These are phyloP conservation scores for Withania somnifera DNA, from an alignment of 305 asterid species.

Conservation along the genomic window DNA sequence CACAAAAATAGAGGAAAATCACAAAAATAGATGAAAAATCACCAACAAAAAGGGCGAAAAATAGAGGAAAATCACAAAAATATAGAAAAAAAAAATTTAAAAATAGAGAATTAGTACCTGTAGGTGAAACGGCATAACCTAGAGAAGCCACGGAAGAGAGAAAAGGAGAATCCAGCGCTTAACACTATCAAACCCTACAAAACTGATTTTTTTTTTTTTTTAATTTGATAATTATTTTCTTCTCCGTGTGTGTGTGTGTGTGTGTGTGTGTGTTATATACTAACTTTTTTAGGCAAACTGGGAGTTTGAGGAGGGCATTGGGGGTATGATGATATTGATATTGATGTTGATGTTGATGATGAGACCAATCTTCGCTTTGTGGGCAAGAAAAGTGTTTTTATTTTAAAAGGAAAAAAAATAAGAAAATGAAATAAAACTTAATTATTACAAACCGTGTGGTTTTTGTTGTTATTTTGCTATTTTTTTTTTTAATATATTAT, in stretches of 20 bases:
- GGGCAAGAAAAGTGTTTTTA: not conserved
- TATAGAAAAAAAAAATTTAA: too few species aligned
- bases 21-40: too few species aligned
- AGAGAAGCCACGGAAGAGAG: slow-evolving; percentile 7
- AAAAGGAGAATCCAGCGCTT: slow-evolving; percentile 8
- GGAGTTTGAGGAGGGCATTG: not conserved
- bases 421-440: not conserved
- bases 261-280: too few species aligned
- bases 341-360: too few species aligned
- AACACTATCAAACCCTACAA: not conserved
- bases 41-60: too few species aligned
- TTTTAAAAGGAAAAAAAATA: not conserved
- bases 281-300: not conserved
- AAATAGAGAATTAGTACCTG: not conserved
- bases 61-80: too few species aligned
- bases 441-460: slow-evolving; percentile 3
- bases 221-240: not conserved
- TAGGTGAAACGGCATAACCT: slow-evolving; percentile 4
- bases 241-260: too few species aligned
- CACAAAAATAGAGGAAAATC: not conserved
- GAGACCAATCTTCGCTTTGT: slow-evolving; percentile 7
- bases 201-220: not conserved
- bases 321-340: not conserved
- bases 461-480: too few species aligned
- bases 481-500: too few species aligned